These are phyloP conservation scores for Lyophyllum semitale DNA, from an alignment of 768 basidiomycete species.

Conservation along the genomic window DNA sequence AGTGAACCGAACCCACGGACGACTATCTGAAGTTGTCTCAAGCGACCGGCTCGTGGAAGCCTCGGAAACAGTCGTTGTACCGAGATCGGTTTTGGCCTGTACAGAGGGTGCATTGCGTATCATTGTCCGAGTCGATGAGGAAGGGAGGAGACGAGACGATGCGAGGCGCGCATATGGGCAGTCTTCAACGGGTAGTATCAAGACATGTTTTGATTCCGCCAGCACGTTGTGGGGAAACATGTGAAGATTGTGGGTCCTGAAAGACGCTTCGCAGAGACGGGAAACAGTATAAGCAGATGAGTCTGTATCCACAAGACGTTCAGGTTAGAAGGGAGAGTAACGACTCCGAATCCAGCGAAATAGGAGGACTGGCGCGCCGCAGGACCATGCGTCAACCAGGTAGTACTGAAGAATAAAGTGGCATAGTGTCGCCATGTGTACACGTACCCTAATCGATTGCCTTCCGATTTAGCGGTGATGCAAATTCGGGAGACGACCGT, in stretches of 20 bases:
- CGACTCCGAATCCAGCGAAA: slow-evolving; percentile 6
- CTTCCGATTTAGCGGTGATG: slow-evolving; percentile 1
- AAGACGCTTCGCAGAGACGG: neutral
- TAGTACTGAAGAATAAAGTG: neutral
- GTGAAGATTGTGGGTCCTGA: slow-evolving; percentile 7
- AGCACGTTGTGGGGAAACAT: slow-evolving; percentile 2
- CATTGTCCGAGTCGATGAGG: neutral
- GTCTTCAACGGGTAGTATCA: neutral
- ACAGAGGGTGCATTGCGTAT: neutral
- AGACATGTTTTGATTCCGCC: slow-evolving; percentile 2
- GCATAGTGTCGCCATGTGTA: slow-evolving; percentile 9
- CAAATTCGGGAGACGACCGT: slow-evolving; percentile 1
- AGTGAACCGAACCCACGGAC: slow-evolving; percentile 7
- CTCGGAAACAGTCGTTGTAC: neutral
- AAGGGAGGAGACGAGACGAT: neutral
- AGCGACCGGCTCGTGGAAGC: neutral
- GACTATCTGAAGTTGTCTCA: neutral
- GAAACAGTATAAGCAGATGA: neutral
- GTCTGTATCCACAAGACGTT: slow-evolving; percentile 2
- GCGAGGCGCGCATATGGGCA: neutral
- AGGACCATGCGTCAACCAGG: slow-evolving; percentile 5
- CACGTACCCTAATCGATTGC: neutral
- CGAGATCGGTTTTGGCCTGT: neutral
- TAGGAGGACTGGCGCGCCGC: neutral
- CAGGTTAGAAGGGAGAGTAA: neutral